A percentile compares a stretch with the other conserved stretches of the same genome.
Conservation (phyloP, 805 yeast species). For the Wickerhamomyces canadensis region DNA sequence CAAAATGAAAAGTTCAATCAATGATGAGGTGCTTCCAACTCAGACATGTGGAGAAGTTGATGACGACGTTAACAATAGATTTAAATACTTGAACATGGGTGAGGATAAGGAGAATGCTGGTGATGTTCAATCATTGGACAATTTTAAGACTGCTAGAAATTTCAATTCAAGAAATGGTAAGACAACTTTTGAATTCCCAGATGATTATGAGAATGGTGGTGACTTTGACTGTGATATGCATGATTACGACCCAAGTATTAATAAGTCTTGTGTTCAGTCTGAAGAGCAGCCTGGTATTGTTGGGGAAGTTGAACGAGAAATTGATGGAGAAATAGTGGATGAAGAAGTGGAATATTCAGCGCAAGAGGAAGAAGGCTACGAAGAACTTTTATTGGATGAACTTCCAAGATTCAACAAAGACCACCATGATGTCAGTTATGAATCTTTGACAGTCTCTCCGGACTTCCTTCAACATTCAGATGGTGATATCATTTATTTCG, state of each 20-base stretch:
- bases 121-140: background rate
- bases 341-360: too few relatives aligned
- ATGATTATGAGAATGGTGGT: background rate
- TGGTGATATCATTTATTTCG: conserved; percentile 12
- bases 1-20: background rate
- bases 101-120: conserved; percentile 1
- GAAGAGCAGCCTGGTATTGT: too few relatives aligned
- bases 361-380: background rate
- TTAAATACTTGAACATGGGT: background rate
- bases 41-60: background rate
- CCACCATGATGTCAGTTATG: background rate
- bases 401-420: conserved; percentile 1
- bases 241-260: background rate
- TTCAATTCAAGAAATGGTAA: background rate
- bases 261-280: background rate
- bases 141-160: background rate
- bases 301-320: too few relatives aligned
- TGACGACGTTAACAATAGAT: background rate
- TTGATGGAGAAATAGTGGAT: too few relatives aligned
- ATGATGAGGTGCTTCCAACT: background rate
- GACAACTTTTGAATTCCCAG: background rate
- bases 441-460: conserved; percentile 2
- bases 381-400: conserved; percentile 5
- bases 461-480: conserved; percentile 1
- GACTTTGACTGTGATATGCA: background rate